Evolutionary conservation across 2,329 filamentous ascomycete genomes (phyloP).

Genomic region (Microdochium trichocladiopsis): DNA sequence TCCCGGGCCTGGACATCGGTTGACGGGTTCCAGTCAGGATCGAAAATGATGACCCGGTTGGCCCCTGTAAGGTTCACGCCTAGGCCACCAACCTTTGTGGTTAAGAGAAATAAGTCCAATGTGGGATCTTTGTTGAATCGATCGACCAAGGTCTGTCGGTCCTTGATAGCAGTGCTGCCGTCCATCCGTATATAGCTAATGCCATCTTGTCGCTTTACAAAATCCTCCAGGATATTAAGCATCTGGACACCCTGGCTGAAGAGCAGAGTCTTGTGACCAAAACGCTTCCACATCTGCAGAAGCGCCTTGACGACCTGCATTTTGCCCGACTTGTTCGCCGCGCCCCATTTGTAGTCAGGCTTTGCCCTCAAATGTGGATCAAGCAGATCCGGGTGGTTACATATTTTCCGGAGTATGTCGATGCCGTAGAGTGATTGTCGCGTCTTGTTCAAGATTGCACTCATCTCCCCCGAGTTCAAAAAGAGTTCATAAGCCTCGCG

Average conservation of each 20-base stretch:
- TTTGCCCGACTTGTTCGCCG: slow-evolving; percentile 76
- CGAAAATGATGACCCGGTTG: slow-evolving; percentile 89
- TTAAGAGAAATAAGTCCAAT: slow-evolving; percentile 84
- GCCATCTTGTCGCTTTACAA: slow-evolving; percentile 59
- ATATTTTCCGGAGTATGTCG: slow-evolving; percentile 89
- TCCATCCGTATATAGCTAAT: slow-evolving; percentile 88
- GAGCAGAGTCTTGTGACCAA: slow-evolving; percentile 86
- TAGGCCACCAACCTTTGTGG: slow-evolving; percentile 89
- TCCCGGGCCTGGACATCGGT: slow-evolving; percentile 94
- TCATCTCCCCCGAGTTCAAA: slow-evolving; percentile 75
- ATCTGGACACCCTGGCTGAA: slow-evolving; percentile 94
- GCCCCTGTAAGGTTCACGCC: slow-evolving; percentile 80
- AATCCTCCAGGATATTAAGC: slow-evolving; percentile 87
- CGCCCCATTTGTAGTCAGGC: slow-evolving; percentile 69
- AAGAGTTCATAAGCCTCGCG: slow-evolving; percentile 76
- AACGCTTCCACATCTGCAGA: slow-evolving; percentile 79
- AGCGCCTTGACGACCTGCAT: slow-evolving; percentile 91
- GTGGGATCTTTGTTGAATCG: slow-evolving; percentile 79
- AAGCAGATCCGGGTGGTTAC: slow-evolving; percentile 89
- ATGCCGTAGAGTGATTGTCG: slow-evolving; percentile 83
- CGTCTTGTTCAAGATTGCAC: slow-evolving; percentile 67
- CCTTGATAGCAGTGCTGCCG: slow-evolving; percentile 80
- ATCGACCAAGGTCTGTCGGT: slow-evolving; percentile 85
- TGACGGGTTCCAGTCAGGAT: slow-evolving; percentile 97
- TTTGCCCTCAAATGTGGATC: slow-evolving; percentile 53